These are phyloP conservation scores for Eucalyptus sideroxylon DNA, from an alignment of 345 rosid genomes.

Conservation along the genomic window DNA sequence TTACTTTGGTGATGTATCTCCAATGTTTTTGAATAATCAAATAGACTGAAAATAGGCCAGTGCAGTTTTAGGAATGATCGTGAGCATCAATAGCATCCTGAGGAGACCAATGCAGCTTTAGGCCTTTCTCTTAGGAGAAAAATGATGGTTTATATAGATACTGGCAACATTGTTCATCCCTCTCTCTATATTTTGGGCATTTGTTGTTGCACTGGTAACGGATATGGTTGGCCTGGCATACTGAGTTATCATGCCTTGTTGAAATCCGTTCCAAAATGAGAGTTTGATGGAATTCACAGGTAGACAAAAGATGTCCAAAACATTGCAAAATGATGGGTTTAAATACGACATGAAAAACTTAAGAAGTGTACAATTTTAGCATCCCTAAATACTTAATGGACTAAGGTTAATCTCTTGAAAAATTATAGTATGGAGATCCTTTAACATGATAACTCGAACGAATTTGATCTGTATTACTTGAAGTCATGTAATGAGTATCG, in stretches of 20 bases:
- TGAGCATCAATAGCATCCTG: neutral
- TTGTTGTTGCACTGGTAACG: no score
- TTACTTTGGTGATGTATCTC: neutral
- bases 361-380: neutral
- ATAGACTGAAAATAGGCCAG: neutral
- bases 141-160: no score
- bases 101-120: no score
- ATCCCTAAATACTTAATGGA: neutral
- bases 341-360: neutral
- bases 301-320: neutral
- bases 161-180: no score
- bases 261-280: neutral
- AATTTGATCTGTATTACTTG: neutral
- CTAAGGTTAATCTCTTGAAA: neutral
- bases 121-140: no score
- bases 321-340: neutral
- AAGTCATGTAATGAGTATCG: neutral
- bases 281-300: neutral
- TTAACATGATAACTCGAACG: neutral
- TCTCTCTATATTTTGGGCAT: no score
- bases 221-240: no score
- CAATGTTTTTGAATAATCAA: neutral
- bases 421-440: neutral
- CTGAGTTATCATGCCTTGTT: no score
- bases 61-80: neutral